These are phyloP conservation scores for Exophiala alcalophila DNA, from an alignment of 2,329 filamentous ascomycete genomes.

Conservation along the genomic window DNA sequence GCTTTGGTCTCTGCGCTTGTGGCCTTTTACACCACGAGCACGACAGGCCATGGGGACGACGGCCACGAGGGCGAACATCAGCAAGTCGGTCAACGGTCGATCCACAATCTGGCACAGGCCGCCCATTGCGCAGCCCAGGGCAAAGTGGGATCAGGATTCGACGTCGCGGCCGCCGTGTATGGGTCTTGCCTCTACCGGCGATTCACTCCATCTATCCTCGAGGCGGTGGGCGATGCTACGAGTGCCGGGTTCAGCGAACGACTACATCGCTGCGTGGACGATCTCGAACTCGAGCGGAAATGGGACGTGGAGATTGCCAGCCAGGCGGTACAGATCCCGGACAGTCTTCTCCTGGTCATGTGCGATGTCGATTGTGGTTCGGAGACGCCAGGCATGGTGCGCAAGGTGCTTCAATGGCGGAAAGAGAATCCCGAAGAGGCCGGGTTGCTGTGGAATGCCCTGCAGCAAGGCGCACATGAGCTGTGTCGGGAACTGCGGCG, in stretches of 20 bases:
- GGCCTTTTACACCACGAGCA: conserved; percentile 47
- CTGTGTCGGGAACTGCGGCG: conserved; percentile 63
- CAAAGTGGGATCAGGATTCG: conserved; percentile 93
- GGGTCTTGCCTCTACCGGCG: conserved; percentile 86
- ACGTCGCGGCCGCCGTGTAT: conserved; percentile 88
- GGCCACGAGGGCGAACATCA: neutral
- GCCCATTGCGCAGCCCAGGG: conserved; percentile 95
- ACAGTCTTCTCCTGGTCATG: conserved; percentile 76
- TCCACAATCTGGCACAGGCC: conserved; percentile 89
- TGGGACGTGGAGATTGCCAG: conserved; percentile 82
- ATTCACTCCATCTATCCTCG: conserved; percentile 79
- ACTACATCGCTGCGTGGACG: conserved; percentile 65
- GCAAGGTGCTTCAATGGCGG: conserved; percentile 81
- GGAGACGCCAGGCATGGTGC: conserved; percentile 93
- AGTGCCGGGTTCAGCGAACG: conserved; percentile 63
- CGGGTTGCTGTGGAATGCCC: conserved; percentile 66
- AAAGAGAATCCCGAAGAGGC: conserved; percentile 62
- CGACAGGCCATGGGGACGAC: no score
- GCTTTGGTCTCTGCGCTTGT: conserved; percentile 75
- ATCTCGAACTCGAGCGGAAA: conserved; percentile 44
- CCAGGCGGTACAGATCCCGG: conserved; percentile 67
- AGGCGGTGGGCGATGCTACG: conserved; percentile 64
- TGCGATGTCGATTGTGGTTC: conserved; percentile 95
- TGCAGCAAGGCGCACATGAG: conserved; percentile 72
- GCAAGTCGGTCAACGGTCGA: conserved; percentile 36